A percentile compares a stretch with the other conserved stretches of the same genome.
These are phyloP conservation scores for Puccinia novopanici DNA, from an alignment of 1,284 basidiomycete species.

Conservation along the genomic window DNA sequence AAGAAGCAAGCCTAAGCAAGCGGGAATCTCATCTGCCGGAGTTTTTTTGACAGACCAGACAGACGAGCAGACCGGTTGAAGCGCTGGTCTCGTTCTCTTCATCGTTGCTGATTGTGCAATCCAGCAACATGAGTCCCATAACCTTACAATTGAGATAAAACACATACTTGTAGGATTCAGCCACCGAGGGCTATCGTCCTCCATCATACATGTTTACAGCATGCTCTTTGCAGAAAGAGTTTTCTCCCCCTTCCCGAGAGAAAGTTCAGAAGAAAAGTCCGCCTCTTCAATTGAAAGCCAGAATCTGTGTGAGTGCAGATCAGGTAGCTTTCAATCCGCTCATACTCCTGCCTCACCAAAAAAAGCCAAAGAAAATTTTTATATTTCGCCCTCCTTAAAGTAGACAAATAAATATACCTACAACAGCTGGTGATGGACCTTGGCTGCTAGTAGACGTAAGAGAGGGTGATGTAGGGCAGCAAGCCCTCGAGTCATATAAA, in stretches of 20 bases:
- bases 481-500: no score
- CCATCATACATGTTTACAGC: not conserved
- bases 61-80: no score
- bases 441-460: no score
- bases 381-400: not conserved
- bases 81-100: no score
- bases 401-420: not conserved
- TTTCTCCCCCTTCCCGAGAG: not conserved
- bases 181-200: not conserved
- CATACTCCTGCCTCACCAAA: constrained; percentile 15
- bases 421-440: not conserved
- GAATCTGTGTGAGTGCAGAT: constrained; percentile 19
- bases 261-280: not conserved
- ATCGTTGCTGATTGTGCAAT: not conserved
- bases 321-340: constrained; percentile 1
- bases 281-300: constrained; percentile 1
- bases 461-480: no score
- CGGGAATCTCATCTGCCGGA: no score
- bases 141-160: not conserved
- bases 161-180: not conserved
- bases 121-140: not conserved
- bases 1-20: no score
- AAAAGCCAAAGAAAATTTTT: no score
- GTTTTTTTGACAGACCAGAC: no score
- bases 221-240: not conserved